phyloP scores from a whole-genome alignment of 2,329 filamentous ascomycete genomes.

The Hypoxylon sp. region DNA sequence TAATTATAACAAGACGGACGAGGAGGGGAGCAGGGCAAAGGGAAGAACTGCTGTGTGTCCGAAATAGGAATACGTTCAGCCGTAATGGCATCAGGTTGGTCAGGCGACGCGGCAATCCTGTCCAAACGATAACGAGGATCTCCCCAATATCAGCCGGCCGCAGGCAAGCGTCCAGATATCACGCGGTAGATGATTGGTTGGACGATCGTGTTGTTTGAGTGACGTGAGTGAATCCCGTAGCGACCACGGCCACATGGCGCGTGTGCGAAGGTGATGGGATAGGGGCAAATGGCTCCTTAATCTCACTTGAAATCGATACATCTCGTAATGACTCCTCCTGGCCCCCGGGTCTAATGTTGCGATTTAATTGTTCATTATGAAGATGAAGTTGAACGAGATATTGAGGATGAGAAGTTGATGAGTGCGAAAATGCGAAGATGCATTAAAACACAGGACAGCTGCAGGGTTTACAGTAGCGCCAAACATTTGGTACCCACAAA shows the following conservation, averaged over 20 bases:
- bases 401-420: no score
- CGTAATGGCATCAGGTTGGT: slow-evolving; percentile 17
- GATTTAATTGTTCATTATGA: neutral
- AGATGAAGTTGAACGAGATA: slow-evolving; percentile 2
- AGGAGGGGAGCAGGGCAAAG: slow-evolving; percentile 16
- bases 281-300: slow-evolving; percentile 13
- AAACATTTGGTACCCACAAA: slow-evolving; percentile 22
- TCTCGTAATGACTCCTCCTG: neutral
- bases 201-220: slow-evolving; percentile 20
- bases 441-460: neutral
- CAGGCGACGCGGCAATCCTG: slow-evolving; percentile 26
- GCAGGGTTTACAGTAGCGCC: neutral
- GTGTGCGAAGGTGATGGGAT: slow-evolving; percentile 25
- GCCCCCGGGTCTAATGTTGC: slow-evolving; percentile 15
- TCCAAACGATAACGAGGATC: slow-evolving; percentile 32
- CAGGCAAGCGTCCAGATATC: slow-evolving; percentile 32
- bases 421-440: neutral
- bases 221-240: slow-evolving; percentile 29
- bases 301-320: slow-evolving; percentile 8
- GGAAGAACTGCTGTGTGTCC: slow-evolving; percentile 19
- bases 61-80: slow-evolving; percentile 18
- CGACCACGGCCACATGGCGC: slow-evolving; percentile 34
- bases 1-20: slow-evolving; percentile 26
- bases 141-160: slow-evolving; percentile 27
- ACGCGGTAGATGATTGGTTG: slow-evolving; percentile 36